Base-by-base conservation (phyloP, 352 stramenopile genomes). In the Plasmopara muralis region DNA sequence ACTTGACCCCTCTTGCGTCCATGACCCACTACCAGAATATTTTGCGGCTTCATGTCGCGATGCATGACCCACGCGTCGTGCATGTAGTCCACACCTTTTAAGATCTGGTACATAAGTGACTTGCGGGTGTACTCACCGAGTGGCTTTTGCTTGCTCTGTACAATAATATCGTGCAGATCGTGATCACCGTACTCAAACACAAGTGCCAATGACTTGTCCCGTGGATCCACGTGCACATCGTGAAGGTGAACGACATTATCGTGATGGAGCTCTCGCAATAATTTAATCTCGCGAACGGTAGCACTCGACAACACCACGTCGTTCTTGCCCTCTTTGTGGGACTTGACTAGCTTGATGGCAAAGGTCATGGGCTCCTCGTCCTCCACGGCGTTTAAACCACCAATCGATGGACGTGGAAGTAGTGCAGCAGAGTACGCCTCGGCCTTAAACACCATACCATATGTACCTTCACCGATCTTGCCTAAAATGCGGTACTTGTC, bases 51-150 rank as follows among this genome's bases (percentile, higher is more conserved):
- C 66, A 97, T 87, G 55, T 97, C 89, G 38, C 91, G 85, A 56
- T 98, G 91, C 70, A 97, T 93, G 53, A 97, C 85, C 85, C 89
- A 96, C 10, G 85, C 73, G 60, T 91, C 82, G 67, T 98, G 90
- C 71, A 98, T 95, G 64, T 97, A 96, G 57, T 94, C 78, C 50
- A 96, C 81, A 12, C 86, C 90, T 64, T 95, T 95, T 47, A 95
- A 68, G 43, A 96, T 93, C 63, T 95, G 87, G 67, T 89, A 93
- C 77, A 96, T 89, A 52, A 97, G 81, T 47, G 87, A 94, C 66
- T 95, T 96, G 53, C 91, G 88, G 34, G 94, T 93, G 61, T 93
- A 95, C 58, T 96, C 80, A 29, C 86, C 88, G 30, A 97, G 62
- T 43, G 78, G 83, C 54, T 92, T 95, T 63, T 90, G 77, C 42